Base-by-base conservation (phyloP, 345 rosid genomes). In the Dimocarpus longan region DNA sequence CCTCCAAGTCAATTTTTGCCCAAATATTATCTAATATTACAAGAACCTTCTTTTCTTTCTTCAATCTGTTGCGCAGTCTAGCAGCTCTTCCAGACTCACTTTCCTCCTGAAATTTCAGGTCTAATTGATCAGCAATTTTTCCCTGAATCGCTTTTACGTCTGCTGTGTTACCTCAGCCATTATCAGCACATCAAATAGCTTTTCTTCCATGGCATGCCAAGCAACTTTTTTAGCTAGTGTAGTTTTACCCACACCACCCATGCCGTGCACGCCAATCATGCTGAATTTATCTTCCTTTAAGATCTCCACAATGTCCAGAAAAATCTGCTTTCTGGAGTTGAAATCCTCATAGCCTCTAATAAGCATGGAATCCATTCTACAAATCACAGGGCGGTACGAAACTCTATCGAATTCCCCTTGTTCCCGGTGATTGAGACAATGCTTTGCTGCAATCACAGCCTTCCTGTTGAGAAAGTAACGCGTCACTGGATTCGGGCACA, bases 241-340 rank as follows among this genome's bases (percentile, higher is more conserved):
- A 15, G 68, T 78, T 62, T 78, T 82, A 10, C 84, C 81, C 12
- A 26, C 28, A 26, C 28, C 28, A 26, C 28, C 28, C 28, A 26
- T 26, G 28, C 28, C 28, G 28, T 26, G 74, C 65, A 21, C 84
- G 76, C 85, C 85, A 75, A 82, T 74, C 24, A 28, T 62, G 43
- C 63, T 56, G 66, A 79, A 8, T 4, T 19, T 21, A 5, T 65
- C 68, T 52, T 68, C 57, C 32, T 68, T 56, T 59, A 77, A 37
- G 52, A 66, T 12, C 21, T 64, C 60, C 21, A 72, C 11, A 65
- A 65, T 32, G 1, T 32, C 68, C n/a, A 10, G 7, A 16, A 65
- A 65, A 65, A 32, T 7, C 1, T 11, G 24, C 68, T 10, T 15
- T 65, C 68, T 10, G 5, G 68, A 65, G 32, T 65, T 9, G 15